Conservation (phyloP, 305 asterid species). For the Ilex paraguariensis region DNA sequence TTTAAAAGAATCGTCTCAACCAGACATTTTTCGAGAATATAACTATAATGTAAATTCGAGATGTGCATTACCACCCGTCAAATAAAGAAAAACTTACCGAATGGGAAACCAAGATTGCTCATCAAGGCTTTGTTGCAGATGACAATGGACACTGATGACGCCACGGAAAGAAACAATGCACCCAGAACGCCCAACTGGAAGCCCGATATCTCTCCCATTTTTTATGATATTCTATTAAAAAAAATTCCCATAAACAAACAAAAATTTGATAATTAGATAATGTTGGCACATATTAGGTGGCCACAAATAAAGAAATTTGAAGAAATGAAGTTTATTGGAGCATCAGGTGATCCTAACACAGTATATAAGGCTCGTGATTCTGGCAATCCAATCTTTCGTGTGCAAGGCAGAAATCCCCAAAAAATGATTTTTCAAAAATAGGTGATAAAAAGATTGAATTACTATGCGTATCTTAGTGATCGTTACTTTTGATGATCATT, state of each 20-base stretch:
- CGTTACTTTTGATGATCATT: background rate
- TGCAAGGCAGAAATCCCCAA: background rate
- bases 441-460: background rate
- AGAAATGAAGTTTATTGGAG: too few relatives aligned
- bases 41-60: too few relatives aligned
- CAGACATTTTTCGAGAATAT: too few relatives aligned
- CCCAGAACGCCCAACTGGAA: conserved; percentile 76
- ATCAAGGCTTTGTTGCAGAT: conserved; percentile 93
- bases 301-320: too few relatives aligned
- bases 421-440: background rate
- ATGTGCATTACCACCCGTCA: too few relatives aligned
- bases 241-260: too few relatives aligned
- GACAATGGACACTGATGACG: conserved; percentile 92
- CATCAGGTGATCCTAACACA: background rate
- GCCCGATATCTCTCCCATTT: conserved; percentile 80
- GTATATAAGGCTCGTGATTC: background rate
- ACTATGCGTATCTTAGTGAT: background rate
- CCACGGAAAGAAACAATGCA: conserved; percentile 82
- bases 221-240: background rate
- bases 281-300: too few relatives aligned
- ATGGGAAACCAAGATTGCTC: conserved; percentile 91
- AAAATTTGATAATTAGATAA: too few relatives aligned
- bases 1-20: too few relatives aligned
- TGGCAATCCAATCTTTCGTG: background rate
- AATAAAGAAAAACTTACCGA: conserved; percentile 36